Evolutionary conservation across 2,329 filamentous ascomycete genomes (phyloP), one percentile per base, ranked within the genome.

Genomic region (Pyrenophora graminea): DNA sequence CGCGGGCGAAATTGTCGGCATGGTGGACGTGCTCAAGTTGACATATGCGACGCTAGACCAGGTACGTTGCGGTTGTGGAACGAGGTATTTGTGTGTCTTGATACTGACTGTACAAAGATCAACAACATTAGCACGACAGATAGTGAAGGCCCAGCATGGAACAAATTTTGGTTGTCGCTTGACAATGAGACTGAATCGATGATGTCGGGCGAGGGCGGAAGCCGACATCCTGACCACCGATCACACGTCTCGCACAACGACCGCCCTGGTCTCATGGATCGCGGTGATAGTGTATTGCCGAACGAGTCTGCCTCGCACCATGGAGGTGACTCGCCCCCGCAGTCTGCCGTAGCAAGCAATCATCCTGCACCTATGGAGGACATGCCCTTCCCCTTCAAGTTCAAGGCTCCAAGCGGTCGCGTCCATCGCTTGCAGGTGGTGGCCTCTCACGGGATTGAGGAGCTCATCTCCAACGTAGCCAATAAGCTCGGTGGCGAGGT

Each of bases 161-260:
- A 97, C 80, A 99, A 97, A 76, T 99, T 99, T 79, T 99, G 94
- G 94, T 81, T 97, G 61, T 97, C 94, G 1, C 86, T 99, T 65
- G 85, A 97, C 73, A 86, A 95, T 65, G 93, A 96, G 73, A 93
- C 92, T 12, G 94, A 97, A 75, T 99, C 94, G 2, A 88, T 96
- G 82, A 86, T 97, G 74, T 99, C 94, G 53, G 94, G 92, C 53
- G 91, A 95, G 50, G 90, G 88, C 41, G 90, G 89, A 67, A 87
- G 87, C 67, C 87, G 90, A 64, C 79, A 64, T 71, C 85, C 79
- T 66, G 84, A 85, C 55, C 82, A 85, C 46, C 85, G 90, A 53
- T 92, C 88, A 30, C 80, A 93, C 62, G 86, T 96, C 77, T 96
- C 91, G 31, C 90, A 91, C 33, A 91, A 95, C 58, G 76, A 82